Conservation (phyloP, 768 basidiomycete genomes). For the Nevesoporus exiguus region DNA sequence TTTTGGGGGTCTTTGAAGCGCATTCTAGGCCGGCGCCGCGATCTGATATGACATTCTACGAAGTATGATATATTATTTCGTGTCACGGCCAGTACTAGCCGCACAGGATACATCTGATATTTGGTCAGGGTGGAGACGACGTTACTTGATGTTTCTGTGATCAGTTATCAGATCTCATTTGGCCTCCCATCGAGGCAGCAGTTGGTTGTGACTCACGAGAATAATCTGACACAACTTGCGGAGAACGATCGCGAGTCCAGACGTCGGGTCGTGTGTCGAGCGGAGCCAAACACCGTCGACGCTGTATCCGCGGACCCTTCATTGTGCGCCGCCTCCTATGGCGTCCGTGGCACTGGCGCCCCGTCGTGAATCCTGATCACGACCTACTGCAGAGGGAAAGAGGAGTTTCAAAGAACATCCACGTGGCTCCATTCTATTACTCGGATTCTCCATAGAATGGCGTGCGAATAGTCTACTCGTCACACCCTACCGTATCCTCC, state of each 20-base stretch:
- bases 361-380: not conserved
- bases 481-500: slow-evolving; percentile 58
- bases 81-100: slow-evolving; percentile 2
- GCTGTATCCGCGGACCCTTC: slow-evolving; percentile 19
- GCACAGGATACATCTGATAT: slow-evolving; percentile 4
- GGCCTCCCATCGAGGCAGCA: slow-evolving; percentile 3
- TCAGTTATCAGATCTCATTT: slow-evolving; percentile 8
- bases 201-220: not conserved
- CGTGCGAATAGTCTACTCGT: slow-evolving; percentile 6
- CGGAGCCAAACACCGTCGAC: slow-evolving; percentile 2
- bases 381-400: not conserved
- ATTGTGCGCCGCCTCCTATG: slow-evolving; percentile 12
- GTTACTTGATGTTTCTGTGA: not conserved
- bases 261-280: not conserved
- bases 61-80: slow-evolving; percentile 8
- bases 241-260: not conserved
- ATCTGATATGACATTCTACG: slow-evolving; percentile 15
- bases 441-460: slow-evolving; percentile 20
- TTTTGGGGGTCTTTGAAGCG: slow-evolving; percentile 4
- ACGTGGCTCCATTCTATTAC: slow-evolving; percentile 19
- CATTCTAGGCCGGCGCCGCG: too few relatives aligned
- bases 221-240: slow-evolving; percentile 1
- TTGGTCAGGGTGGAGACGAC: not conserved
- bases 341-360: not conserved
- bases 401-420: slow-evolving; percentile 4